phyloP scores from a whole-genome alignment of 352 stramenopile genomes.

The Phytophthora sp. region DNA sequence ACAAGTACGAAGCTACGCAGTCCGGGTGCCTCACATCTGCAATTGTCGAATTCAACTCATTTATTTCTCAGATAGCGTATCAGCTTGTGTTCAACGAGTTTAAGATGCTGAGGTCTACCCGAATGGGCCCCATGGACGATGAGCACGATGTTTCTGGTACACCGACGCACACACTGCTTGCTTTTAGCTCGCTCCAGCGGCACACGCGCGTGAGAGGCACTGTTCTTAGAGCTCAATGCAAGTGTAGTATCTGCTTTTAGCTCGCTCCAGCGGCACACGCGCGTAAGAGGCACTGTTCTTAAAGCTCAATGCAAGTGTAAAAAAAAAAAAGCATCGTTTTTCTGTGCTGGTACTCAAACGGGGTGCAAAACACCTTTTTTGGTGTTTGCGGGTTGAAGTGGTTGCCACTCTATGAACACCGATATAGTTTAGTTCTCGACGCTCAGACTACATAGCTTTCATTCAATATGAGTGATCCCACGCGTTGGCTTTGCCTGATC shows the following conservation, averaged over 20 bases:
- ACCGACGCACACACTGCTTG: not conserved
- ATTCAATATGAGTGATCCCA: no score
- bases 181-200: no score
- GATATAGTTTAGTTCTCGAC: no score
- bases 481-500: no score
- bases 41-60: not conserved
- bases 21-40: not conserved
- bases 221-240: not conserved
- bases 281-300: not conserved
- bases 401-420: no score
- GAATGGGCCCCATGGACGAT: not conserved
- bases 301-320: not conserved
- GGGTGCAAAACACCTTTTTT: not conserved
- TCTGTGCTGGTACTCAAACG: not conserved
- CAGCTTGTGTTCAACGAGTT: slow-evolving; percentile 6
- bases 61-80: slow-evolving; percentile 1
- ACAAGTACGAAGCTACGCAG: not conserved
- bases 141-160: not conserved
- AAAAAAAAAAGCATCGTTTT: not conserved
- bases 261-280: no score
- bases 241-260: not conserved
- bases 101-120: not conserved
- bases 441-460: no score
- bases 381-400: not conserved
- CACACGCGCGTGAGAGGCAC: not conserved